These are phyloP conservation scores for Biscogniauxia mediterranea DNA, from an alignment of 2,329 filamentous ascomycete genomes.

Conservation along the genomic window DNA sequence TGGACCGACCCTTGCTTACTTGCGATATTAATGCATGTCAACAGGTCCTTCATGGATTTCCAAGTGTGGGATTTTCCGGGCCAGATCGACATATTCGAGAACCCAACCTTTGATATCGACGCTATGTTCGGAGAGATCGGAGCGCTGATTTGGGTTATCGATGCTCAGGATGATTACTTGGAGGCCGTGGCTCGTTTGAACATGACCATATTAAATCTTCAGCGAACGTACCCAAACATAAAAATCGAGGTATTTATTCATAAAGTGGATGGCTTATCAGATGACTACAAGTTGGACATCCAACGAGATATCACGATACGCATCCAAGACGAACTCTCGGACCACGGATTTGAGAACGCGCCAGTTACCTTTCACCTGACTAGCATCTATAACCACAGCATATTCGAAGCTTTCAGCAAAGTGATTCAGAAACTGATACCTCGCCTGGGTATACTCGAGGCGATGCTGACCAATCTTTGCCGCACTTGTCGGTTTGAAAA, in stretches of 20 bases:
- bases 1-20: neutral
- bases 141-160: constrained; percentile 96
- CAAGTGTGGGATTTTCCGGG: constrained; percentile 98
- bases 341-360: constrained; percentile 89
- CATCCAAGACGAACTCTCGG: constrained; percentile 92
- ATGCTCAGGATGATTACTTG: constrained; percentile 96
- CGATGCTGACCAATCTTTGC: constrained; percentile 89
- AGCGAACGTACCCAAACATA: constrained; percentile 85
- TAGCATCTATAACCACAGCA: constrained; percentile 97
- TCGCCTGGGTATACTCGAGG: constrained; percentile 86
- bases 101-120: constrained; percentile 85
- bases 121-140: constrained; percentile 93
- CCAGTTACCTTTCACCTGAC: constrained; percentile 95
- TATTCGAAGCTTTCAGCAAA: constrained; percentile 97
- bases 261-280: constrained; percentile 96
- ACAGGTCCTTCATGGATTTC: constrained; percentile 97
- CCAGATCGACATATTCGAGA: constrained; percentile 85
- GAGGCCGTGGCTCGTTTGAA: constrained; percentile 87
- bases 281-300: constrained; percentile 94
- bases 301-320: constrained; percentile 95
- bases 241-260: constrained; percentile 99
- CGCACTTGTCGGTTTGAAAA: constrained; percentile 95
- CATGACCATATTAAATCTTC: constrained; percentile 82
- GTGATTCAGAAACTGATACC: constrained; percentile 98
- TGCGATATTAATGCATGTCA: constrained; percentile 17